Percentiles rank a stretch among this genome's conserved stretches.
These are phyloP conservation scores for Zygosaccharomyces siamensis DNA, from an alignment of 805 yeast genomes.

Conservation along the genomic window DNA sequence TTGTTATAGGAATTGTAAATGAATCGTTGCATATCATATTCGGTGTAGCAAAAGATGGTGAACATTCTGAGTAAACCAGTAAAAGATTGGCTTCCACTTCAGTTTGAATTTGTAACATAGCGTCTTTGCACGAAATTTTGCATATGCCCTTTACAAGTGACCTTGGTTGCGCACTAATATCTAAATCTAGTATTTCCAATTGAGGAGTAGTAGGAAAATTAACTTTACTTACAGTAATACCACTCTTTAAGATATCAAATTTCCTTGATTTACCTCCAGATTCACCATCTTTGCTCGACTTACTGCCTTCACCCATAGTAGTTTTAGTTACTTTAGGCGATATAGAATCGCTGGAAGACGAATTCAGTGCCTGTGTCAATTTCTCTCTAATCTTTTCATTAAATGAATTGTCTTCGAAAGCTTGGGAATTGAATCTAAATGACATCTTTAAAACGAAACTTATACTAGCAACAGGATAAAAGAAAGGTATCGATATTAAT, in stretches of 20 bases:
- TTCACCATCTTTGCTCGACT: constrained; percentile 3
- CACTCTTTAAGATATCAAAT: constrained; percentile 28
- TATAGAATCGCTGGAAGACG: constrained; percentile 11
- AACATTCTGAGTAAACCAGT: constrained; percentile 25
- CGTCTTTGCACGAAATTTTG: constrained; percentile 32
- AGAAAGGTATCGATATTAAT: not conserved
- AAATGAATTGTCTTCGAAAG: constrained; percentile 31
- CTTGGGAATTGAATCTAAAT: constrained; percentile 28
- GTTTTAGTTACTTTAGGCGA: constrained; percentile 10
- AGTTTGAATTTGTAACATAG: constrained; percentile 32
- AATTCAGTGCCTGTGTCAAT: constrained; percentile 26
- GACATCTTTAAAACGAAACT: constrained; percentile 22
- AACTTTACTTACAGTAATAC: constrained; percentile 31
- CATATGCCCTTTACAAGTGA: constrained; percentile 34
- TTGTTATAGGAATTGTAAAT: constrained; percentile 34
- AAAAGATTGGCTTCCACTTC: constrained; percentile 35
- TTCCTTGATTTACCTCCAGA: constrained; percentile 15
- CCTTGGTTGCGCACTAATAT: constrained; percentile 31
- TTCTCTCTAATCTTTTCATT: constrained; percentile 29
- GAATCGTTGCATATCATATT: constrained; percentile 33
- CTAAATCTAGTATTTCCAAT: constrained; percentile 33
- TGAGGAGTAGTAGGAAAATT: constrained; percentile 31
- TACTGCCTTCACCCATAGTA: constrained; percentile 5
- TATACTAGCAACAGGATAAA: not conserved
- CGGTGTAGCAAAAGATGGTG: constrained; percentile 32